Evolutionary conservation across 1,284 basidiomycete species (phyloP).

Genomic region (Sporisorium iseilematis-ciliati): DNA sequence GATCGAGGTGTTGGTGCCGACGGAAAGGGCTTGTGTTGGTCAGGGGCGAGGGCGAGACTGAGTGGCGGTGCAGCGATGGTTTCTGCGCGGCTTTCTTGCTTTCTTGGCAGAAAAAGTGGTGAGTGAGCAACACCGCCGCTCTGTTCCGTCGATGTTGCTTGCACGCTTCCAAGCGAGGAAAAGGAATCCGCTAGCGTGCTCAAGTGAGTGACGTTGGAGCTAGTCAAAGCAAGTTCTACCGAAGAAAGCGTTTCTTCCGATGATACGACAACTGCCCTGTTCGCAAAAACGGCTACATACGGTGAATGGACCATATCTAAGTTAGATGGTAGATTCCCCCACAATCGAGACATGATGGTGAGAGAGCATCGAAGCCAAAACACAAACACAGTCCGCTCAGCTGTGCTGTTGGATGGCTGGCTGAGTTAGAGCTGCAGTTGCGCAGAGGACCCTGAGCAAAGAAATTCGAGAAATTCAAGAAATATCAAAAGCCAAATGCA

Average conservation of each 20-base stretch:
- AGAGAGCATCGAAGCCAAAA: neutral
- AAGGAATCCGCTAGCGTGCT: no score
- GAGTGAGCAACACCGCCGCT: constrained; percentile 3
- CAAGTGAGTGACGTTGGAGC: neutral
- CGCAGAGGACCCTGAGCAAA: constrained; percentile 7
- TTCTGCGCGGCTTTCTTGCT: constrained; percentile 9
- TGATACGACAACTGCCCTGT: neutral
- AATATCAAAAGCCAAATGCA: neutral
- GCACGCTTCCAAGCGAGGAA: no score
- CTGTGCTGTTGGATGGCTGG: neutral
- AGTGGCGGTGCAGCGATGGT: constrained; percentile 12
- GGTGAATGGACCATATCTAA: no score
- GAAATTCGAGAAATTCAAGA: neutral
- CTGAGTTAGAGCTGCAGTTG: neutral
- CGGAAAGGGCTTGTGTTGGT: neutral
- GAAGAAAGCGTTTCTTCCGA: neutral
- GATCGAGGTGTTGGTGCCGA: no score
- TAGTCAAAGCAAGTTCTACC: neutral
- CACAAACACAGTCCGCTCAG: neutral
- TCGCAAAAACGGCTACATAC: no score
- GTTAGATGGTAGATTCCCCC: neutral
- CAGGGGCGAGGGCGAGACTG: neutral
- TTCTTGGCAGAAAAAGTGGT: constrained; percentile 5
- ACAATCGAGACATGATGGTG: constrained; percentile 1
- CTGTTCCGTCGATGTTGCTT: constrained; percentile 2